Evolutionary conservation across 495 filamentous ascomycete species (phyloP).

Genomic region (Aspergillus ostianus): DNA sequence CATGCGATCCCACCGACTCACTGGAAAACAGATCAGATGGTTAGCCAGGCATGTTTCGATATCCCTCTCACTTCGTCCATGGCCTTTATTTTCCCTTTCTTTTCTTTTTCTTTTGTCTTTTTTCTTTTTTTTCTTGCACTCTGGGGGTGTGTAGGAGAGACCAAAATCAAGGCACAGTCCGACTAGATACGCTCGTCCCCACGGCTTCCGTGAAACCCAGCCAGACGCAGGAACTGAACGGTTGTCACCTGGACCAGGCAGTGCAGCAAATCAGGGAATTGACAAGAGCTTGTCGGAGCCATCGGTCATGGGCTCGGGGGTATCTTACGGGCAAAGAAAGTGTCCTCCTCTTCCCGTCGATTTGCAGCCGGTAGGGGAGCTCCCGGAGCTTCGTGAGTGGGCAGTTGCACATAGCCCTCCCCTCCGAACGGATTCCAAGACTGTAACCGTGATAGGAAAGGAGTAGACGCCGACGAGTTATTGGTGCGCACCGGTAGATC

Average conservation of each 20-base stretch:
- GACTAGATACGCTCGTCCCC: constrained; percentile 4
- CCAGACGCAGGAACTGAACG: constrained; percentile 42
- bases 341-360: constrained; percentile 90
- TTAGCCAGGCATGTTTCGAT: constrained; percentile 12
- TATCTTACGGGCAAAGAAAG: constrained; percentile 92
- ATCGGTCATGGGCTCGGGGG: constrained; percentile 23
- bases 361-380: constrained; percentile 82
- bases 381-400: constrained; percentile 78
- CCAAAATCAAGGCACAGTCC: neutral
- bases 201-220: constrained; percentile 26
- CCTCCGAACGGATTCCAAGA: constrained; percentile 87
- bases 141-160: neutral
- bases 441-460: constrained; percentile 77
- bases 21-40: constrained; percentile 48
- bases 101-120: too few species aligned
- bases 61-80: neutral
- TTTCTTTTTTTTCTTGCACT: neutral
- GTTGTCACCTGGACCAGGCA: constrained; percentile 36
- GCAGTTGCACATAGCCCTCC: constrained; percentile 84
- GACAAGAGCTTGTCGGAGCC: constrained; percentile 3
- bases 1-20: constrained; percentile 95
- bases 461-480: constrained; percentile 49
- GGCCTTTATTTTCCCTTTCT: neutral
- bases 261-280: constrained; percentile 23
- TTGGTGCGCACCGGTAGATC: constrained; percentile 79